Percentiles rank a stretch among this genome's conserved stretches.
Conservation (phyloP, 495 filamentous ascomycete genomes). For the Podospora pseudoanserina region DNA sequence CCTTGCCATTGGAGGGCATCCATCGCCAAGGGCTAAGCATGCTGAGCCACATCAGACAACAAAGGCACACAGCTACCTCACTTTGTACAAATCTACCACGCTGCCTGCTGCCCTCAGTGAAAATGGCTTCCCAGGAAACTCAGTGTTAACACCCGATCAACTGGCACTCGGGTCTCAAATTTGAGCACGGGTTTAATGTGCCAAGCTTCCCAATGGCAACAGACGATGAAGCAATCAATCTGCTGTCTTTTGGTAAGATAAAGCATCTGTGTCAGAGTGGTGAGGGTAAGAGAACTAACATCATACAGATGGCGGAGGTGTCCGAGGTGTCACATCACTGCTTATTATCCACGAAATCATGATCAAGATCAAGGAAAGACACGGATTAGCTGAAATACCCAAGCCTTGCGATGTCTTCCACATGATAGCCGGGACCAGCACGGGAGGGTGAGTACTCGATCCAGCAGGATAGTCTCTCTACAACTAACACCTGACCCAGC, state of each 20-base stretch:
- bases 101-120: not conserved
- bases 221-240: constrained; percentile 17
- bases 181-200: not conserved
- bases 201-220: not conserved
- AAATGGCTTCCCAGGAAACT: not conserved
- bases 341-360: constrained; percentile 37
- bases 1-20: not conserved
- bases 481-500: constrained; percentile 10
- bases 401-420: constrained; percentile 40
- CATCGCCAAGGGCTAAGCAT: not conserved
- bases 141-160: too few relatives aligned
- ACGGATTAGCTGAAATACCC: constrained; percentile 20
- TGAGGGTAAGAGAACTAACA: not conserved
- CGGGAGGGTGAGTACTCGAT: constrained; percentile 33
- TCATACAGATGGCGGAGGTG: constrained; percentile 36
- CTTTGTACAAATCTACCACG: not conserved
- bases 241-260: constrained; percentile 23
- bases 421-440: constrained; percentile 39
- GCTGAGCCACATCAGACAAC: not conserved
- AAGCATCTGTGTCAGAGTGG: not conserved
- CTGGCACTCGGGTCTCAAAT: not conserved
- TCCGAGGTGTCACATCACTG: constrained; percentile 36
- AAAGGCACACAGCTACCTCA: not conserved
- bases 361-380: constrained; percentile 22
- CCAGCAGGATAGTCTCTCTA: not conserved